Conservation (phyloP, 768 basidiomycete species). For the Crassisporium funariophilum region DNA sequence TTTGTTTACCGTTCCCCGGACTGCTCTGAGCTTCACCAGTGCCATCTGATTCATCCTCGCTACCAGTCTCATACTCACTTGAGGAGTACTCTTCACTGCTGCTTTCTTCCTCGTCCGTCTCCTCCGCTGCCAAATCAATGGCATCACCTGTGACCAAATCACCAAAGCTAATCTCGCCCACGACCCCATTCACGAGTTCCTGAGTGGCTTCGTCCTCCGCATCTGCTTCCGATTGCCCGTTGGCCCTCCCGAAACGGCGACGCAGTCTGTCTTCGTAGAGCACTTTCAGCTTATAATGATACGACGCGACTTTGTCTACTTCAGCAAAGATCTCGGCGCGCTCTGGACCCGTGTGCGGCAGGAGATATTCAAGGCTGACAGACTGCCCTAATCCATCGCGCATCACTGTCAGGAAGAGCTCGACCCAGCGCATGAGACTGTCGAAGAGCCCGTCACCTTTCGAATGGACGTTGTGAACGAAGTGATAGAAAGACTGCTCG, state of each 20-base stretch:
- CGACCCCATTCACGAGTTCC: slow-evolving; percentile 77
- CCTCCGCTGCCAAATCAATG: slow-evolving; percentile 79
- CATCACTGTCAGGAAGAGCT: slow-evolving; percentile 87
- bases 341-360: slow-evolving; percentile 81
- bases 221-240: slow-evolving; percentile 52
- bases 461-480: slow-evolving; percentile 98
- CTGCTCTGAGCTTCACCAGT: too few relatives aligned
- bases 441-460: slow-evolving; percentile 96
- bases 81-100: slow-evolving; percentile 43
- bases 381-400: slow-evolving; percentile 82
- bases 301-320: slow-evolving; percentile 85
- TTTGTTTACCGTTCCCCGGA: slow-evolving; percentile 22
- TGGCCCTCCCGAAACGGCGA: slow-evolving; percentile 72
- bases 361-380: slow-evolving; percentile 84
- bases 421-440: slow-evolving; percentile 94
- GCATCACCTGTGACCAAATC: slow-evolving; percentile 79
- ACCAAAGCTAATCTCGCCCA: slow-evolving; percentile 80
- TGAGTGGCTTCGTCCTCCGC: slow-evolving; percentile 85
- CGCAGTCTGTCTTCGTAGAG: slow-evolving; percentile 90
- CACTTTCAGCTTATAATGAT: slow-evolving; percentile 94
- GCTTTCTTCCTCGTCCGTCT: slow-evolving; percentile 48
- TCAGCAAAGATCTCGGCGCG: slow-evolving; percentile 79
- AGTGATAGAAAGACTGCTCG: slow-evolving; percentile 93
- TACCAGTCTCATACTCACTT: slow-evolving; percentile 41
- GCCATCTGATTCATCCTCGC: slow-evolving; percentile 35